Base-by-base conservation (phyloP, 2,329 filamentous ascomycete species). In the Arthrobotrys sinensis region DNA sequence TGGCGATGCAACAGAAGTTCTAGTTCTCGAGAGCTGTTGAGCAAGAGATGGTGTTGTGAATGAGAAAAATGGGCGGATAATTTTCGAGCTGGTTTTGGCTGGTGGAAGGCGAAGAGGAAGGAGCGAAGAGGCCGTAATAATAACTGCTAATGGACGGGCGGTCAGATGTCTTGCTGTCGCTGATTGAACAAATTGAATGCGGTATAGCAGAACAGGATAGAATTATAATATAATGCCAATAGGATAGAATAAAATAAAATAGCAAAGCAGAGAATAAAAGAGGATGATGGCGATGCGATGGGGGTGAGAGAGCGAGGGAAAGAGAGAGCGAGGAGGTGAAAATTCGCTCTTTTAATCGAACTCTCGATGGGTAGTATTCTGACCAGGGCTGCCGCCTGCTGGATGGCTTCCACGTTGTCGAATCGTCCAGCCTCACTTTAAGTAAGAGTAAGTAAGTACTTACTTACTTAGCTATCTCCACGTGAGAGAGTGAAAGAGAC, bases 311-410 rank as follows among this genome's bases (percentile, higher is more conserved):
- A 36, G 21, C 46, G 40, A 43, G 43, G 46, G 21, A 34, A 10
- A 16, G 65, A 57, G 32, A 50, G 43, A 50, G 66, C 34, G 48
- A 65, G 68, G 68, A 60, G 68, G 60, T 72, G 68, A 57, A 38
- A 57, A 57, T 21, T 57, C 52, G 52, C 52, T 57, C 55, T 60
- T 60, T 60, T 60, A 43, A 60, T 60, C 55, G 55, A n/a, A 16
- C 21, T 32, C 24, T 5, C 19, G n/a, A 48, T 24, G 19, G 19
- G 7, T 48, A 10, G 8, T 48, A 12, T 48, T n/a, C 19, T n/a
- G 16, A n/a, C 16, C 45, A 24, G 45, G 19, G 45, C n/a, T 21
- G 14, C 45, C 16, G 4, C 5, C 2, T 14, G 52, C n/a, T 55
- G 28, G 32, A 57, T 57, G 52, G 52, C 10, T 57, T 40, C 52